phyloP scores from a whole-genome alignment of 306 rosid genomes.

The Myrica gale region DNA sequence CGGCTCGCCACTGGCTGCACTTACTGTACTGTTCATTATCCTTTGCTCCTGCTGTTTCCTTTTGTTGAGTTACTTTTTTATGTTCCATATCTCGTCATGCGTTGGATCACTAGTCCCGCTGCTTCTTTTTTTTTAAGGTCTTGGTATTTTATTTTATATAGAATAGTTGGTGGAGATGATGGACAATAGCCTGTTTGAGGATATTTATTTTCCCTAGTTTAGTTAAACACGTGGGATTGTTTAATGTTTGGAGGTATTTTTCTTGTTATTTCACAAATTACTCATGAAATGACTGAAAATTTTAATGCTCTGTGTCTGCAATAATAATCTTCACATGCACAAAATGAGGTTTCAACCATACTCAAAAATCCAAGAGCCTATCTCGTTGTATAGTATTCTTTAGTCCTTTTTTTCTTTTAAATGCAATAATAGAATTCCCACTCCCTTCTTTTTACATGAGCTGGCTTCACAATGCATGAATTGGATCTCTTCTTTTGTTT shows the following conservation, averaged over 20 bases:
- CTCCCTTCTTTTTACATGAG: background rate
- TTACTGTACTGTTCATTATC: constrained; percentile 53
- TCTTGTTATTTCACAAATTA: background rate
- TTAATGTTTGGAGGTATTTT: background rate
- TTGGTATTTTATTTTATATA: background rate
- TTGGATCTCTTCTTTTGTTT: background rate
- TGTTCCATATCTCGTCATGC: background rate
- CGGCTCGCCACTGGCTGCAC: constrained; percentile 91
- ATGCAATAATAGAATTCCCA: background rate
- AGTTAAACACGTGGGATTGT: background rate
- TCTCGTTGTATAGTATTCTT: background rate
- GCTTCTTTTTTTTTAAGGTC: too few relatives aligned
- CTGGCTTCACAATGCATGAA: background rate
- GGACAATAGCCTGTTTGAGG: background rate
- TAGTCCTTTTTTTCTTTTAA: background rate
- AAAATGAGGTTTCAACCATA: background rate
- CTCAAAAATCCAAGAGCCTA: background rate
- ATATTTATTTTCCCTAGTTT: background rate
- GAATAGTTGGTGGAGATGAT: background rate
- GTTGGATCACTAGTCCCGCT: background rate
- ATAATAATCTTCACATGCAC: background rate
- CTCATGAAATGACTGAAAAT: background rate
- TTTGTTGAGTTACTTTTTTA: background rate
- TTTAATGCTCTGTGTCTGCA: background rate
- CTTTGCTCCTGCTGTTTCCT: constrained; percentile 13